Base-by-base conservation (phyloP, 129 eudicot genomes). In the Oenanthe sinensis region DNA sequence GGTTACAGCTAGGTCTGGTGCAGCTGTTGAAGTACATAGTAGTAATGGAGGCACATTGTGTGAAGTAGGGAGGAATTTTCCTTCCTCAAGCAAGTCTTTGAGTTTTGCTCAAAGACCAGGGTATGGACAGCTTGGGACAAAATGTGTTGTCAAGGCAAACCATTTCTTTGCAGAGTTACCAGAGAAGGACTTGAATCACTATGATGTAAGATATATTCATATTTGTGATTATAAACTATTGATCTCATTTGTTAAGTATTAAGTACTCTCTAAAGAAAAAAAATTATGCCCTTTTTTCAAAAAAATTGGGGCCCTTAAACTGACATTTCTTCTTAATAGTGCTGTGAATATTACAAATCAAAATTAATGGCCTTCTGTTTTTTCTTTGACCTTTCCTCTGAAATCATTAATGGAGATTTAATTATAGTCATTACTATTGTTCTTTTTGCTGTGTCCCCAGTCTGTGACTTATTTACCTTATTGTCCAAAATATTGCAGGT, bases 61-160 rank as follows among this genome's bases (percentile, higher is more conserved):
- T 62, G 87, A 81, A 70, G n/a, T 71, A 5, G 73, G 47, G 42
- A 78, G 70, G 77, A 77, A 79, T 24, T 85, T 83, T 80, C 98
- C 96, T 78, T 77, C 89, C 77, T 90, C 98, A 54, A 93, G 92
- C 81, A 90, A 88, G 82, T 79, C 92, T 52, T 12, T 90, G 88
- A 85, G 84, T 52, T 93, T 93, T 43, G 87, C 96, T 19, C 81
- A 83, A 5, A 88, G 98, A 75, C 98, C 98, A 10, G 98, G 98
- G 69, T 90, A 74, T 80, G 98, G 98, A 36, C 91, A 88, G 62
- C 79, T 82, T 10, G 98, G 98, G 75, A 89, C 88, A 77, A 87
- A 82, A 83, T 93, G 98, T 75, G 78, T 93, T 78, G 98, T 93
- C 50, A 93, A 93, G 87, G 98, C 98, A 71, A 93, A 93, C 89